These are phyloP conservation scores for Tricholoma matsutake DNA, from an alignment of 768 basidiomycete genomes.

Conservation along the genomic window DNA sequence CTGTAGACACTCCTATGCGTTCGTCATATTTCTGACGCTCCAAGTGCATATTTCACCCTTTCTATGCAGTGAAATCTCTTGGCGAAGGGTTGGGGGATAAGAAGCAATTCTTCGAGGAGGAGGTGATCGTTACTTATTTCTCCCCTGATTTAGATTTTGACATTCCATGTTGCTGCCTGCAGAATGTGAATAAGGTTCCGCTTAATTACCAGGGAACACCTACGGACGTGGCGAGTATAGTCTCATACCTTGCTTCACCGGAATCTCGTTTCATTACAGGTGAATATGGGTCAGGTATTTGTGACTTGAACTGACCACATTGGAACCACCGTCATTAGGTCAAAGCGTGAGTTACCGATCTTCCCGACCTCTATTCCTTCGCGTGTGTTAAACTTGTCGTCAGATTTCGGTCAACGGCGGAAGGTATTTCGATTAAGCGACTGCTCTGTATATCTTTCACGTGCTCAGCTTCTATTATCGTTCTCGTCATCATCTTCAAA, in stretches of 20 bases:
- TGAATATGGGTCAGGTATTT: neutral
- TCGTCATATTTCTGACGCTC: neutral
- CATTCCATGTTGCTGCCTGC: neutral
- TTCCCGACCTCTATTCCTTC: neutral
- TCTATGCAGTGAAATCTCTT: conserved; percentile 9
- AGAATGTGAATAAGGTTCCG: conserved; percentile 6
- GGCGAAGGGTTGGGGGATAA: neutral
- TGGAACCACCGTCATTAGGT: conserved; percentile 4
- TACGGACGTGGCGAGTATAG: conserved; percentile 33
- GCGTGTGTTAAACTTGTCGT: neutral
- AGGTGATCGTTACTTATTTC: neutral
- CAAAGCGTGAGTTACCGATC: conserved; percentile 17
- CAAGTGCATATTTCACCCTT: neutral
- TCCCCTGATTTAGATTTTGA: neutral
- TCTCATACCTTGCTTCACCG: conserved; percentile 35
- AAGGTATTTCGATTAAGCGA: neutral
- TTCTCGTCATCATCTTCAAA: neutral
- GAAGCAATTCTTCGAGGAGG: conserved; percentile 3
- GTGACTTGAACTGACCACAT: too few species aligned
- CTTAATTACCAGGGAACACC: conserved; percentile 21
- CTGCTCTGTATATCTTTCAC: neutral
- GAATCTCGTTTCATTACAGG: conserved; percentile 35
- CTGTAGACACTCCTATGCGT: conserved; percentile 18
- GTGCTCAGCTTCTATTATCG: neutral
- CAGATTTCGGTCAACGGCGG: conserved; percentile 6